Conservation (phyloP, 257 asterid species). For the Solanum clarkiae region DNA sequence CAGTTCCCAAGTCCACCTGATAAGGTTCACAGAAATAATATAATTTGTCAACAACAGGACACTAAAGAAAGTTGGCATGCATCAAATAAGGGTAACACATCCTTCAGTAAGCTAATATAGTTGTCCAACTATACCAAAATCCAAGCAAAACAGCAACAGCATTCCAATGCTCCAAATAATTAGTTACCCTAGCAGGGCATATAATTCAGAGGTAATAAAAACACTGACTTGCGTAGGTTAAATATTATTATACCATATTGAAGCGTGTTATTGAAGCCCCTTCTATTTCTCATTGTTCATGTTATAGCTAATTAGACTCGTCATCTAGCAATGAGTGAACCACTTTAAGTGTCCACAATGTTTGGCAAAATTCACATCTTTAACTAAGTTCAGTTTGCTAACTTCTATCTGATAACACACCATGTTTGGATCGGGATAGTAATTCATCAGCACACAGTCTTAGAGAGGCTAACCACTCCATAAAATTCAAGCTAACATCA, state of each 20-base stretch:
- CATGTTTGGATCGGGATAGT: neutral
- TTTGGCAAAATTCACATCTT: neutral
- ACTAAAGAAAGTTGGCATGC: neutral
- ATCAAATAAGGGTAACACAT: neutral
- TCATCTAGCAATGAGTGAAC: neutral
- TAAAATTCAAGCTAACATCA: neutral
- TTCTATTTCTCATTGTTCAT: neutral
- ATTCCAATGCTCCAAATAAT: neutral
- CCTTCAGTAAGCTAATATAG: neutral
- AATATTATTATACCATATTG: neutral
- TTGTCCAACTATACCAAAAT: neutral
- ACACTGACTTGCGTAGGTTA: neutral
- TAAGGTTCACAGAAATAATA: neutral
- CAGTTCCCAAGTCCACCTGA: conserved; percentile 81
- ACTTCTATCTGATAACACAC: neutral
- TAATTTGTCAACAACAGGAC: neutral
- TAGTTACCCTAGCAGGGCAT: neutral
- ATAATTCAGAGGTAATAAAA: neutral
- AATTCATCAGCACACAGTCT: neutral
- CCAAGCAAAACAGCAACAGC: neutral
- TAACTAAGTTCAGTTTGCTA: neutral
- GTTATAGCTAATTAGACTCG: neutral
- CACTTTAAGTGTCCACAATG: neutral
- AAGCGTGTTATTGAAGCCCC: neutral
- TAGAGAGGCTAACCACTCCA: neutral